Conservation (phyloP, 768 basidiomycete species). For the Boletus huronensis region DNA sequence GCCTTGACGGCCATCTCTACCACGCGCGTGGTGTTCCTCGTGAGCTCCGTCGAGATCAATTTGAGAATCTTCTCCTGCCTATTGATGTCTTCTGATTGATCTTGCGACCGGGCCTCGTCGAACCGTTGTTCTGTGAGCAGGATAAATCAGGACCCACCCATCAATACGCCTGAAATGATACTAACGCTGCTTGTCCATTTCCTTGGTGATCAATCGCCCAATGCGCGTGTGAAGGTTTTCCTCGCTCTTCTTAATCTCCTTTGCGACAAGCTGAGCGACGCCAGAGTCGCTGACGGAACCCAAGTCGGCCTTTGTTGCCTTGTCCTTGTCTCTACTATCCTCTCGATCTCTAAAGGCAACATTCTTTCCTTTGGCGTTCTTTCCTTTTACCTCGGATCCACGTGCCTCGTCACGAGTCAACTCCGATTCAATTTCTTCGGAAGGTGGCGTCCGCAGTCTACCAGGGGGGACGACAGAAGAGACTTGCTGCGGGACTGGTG, state of each 20-base stretch:
- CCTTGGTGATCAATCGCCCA: conserved; percentile 75
- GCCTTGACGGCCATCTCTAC: conserved; percentile 86
- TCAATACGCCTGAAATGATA: conserved; percentile 14
- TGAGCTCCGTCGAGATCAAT: conserved; percentile 81
- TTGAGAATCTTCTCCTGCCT: conserved; percentile 89
- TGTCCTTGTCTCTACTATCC: conserved; percentile 41
- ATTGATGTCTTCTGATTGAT: conserved; percentile 76
- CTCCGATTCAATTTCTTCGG: conserved; percentile 72
- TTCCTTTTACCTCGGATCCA: conserved; percentile 45
- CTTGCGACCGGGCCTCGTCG: conserved; percentile 74
- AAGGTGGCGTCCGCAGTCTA: conserved; percentile 64
- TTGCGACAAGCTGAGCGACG: conserved; percentile 56
- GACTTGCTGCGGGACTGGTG: conserved; percentile 11
- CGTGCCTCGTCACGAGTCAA: conserved; percentile 58
- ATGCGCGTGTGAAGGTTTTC: conserved; percentile 74
- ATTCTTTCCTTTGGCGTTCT: conserved; percentile 52
- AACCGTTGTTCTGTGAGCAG: conserved; percentile 65
- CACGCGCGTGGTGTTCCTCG: conserved; percentile 82
- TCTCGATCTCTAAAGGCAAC: conserved; percentile 61
- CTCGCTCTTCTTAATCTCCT: conserved; percentile 82
- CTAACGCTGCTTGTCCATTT: conserved; percentile 89
- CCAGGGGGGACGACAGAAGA: conserved; percentile 33
- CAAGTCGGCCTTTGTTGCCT: conserved; percentile 24
- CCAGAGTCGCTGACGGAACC: conserved; percentile 46
- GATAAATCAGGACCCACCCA: conserved; percentile 3